A percentile compares a stretch with the other conserved stretches of the same genome.
These are phyloP conservation scores for Capsicum rhomboideum DNA, from an alignment of 257 asterid genomes.

Conservation along the genomic window DNA sequence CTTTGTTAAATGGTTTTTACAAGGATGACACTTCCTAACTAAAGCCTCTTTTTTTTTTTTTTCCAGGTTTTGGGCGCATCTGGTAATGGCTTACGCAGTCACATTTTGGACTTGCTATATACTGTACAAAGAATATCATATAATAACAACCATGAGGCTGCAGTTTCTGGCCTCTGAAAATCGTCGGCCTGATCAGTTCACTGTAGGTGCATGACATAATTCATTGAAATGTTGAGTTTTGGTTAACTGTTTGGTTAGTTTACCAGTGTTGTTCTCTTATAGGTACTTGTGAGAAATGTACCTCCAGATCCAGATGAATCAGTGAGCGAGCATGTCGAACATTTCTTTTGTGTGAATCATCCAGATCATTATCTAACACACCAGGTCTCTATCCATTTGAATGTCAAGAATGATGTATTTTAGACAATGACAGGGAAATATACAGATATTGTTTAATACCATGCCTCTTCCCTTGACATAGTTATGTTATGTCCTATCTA, in stretches of 20 bases:
- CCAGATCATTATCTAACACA: slow-evolving; percentile 70
- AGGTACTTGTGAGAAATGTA: slow-evolving; percentile 92
- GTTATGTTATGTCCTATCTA: not conserved
- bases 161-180: slow-evolving; percentile 77
- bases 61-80: slow-evolving; percentile 76
- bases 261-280: slow-evolving; percentile 3
- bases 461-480: not conserved
- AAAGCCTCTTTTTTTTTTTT: not conserved
- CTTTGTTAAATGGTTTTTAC: not conserved
- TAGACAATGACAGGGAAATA: not conserved
- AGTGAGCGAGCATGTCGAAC: slow-evolving; percentile 84
- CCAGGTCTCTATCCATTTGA: slow-evolving; percentile 34
- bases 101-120: slow-evolving; percentile 80
- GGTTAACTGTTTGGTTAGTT: not conserved
- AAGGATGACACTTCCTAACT: not conserved
- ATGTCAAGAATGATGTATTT: not conserved
- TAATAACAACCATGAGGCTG: slow-evolving; percentile 59
- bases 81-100: slow-evolving; percentile 67
- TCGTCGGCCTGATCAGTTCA: slow-evolving; percentile 86
- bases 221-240: not conserved
- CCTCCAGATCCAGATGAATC: slow-evolving; percentile 96
- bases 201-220: slow-evolving; percentile 43
- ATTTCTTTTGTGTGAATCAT: slow-evolving; percentile 92
- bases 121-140: slow-evolving; percentile 74
- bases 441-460: not conserved